Evolutionary conservation across 306 rosid genomes (phyloP), one percentile per base, ranked within the genome.

Genomic region (Gynostemma pentaphyllum): DNA sequence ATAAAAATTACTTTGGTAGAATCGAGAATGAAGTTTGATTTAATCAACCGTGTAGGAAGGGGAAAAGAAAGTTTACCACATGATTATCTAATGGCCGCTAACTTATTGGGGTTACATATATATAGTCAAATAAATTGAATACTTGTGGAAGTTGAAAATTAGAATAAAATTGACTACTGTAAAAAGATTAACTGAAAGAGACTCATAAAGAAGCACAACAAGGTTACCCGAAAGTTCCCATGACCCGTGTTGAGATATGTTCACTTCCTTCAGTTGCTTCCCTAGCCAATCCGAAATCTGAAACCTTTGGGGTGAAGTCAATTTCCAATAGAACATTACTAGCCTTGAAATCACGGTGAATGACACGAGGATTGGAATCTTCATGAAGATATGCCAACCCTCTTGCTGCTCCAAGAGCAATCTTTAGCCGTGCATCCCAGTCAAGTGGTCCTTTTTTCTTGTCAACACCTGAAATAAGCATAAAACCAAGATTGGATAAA

Each of bases 321-420:
- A 79, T 90, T 80, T 88, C 98, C 72, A 91, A 73, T 66, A 91
- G 77, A 66, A 91, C 86, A 26, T 91, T 91, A 75, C 98, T 88
- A 56, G 98, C 89, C 73, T 91, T 91, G 53, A 91, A 91, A 76
- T 91, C 98, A 15, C 98, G 79, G 78, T 91, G 98, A 75, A 91
- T 91, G 36, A 91, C 98, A 5, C 95, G 88, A 41, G 98, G 96
- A 71, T 82, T 91, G 70, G 98, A 91, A 74, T 91, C 98, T 76
- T 91, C 98, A 13, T 91, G 98, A 57, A 91, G 95, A 82, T 91
- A 91, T 69, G 98, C 96, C 76, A 91, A 71, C 55, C 98, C 98
- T 82, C 98, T 85, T 0, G 98, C 96, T 67, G 98, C 83, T 80
- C 98, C 98, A 68, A 91, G 88, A 57, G 96, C 95, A 80, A 91